Conservation (phyloP, 2,329 filamentous ascomycete genomes). For the Gaeumannomyces tritici region DNA sequence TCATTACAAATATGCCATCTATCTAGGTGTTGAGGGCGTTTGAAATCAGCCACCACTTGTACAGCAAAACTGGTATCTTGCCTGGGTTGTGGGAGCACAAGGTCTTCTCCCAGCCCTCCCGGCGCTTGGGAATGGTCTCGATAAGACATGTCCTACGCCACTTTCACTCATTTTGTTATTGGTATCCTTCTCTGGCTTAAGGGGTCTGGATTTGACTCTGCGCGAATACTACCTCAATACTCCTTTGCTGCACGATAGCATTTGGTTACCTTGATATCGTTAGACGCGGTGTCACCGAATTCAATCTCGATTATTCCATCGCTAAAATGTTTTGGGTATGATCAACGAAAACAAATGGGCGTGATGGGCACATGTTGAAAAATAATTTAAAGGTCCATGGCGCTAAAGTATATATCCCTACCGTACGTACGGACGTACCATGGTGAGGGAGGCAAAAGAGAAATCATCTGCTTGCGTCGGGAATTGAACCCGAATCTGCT, state of each 20-base stretch:
- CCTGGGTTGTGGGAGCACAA: neutral
- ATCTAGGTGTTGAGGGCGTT: neutral
- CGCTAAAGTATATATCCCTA: too few relatives aligned
- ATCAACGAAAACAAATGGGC: too few relatives aligned
- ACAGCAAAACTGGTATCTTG: neutral
- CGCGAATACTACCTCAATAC: neutral
- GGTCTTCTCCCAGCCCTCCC: neutral
- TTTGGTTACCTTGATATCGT: neutral
- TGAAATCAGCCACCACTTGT: neutral
- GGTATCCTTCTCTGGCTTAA: neutral
- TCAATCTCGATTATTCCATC: neutral
- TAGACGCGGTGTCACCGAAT: neutral
- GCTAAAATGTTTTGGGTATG: neutral
- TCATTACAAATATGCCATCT: neutral
- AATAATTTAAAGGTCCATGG: too few relatives aligned
- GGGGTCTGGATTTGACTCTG: neutral
- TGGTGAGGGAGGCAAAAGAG: neutral
- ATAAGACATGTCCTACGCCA: neutral
- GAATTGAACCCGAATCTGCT: slow-evolving; percentile 2
- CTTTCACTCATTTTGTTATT: neutral
- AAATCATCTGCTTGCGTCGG: neutral
- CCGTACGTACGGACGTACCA: too few relatives aligned
- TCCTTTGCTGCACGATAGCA: neutral
- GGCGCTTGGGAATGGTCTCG: too few relatives aligned
- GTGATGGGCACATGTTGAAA: too few relatives aligned